Evolutionary conservation across 2,329 filamentous ascomycete genomes (phyloP).

Genomic region (Macrophomina phaseolina): DNA sequence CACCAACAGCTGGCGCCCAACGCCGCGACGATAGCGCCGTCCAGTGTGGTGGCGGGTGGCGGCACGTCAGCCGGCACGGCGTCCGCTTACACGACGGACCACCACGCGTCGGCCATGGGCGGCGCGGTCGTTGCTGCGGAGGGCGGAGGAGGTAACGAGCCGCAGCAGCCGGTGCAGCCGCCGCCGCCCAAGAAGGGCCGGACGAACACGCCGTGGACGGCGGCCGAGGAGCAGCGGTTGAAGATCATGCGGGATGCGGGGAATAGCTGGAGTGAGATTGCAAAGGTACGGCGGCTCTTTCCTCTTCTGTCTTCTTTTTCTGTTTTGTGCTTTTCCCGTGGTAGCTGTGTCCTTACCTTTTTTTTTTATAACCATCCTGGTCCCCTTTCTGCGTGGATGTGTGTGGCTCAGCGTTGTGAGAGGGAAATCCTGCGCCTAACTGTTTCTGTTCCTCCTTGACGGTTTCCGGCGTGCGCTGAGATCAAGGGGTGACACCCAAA

Average conservation of each 20-base stretch:
- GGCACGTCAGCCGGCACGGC: background rate
- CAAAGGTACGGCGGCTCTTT: slow-evolving; percentile 68
- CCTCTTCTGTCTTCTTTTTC: background rate
- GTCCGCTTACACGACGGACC: slow-evolving; percentile 17
- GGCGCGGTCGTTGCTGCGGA: background rate
- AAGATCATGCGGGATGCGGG: slow-evolving; percentile 94
- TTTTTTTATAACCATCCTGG: no score
- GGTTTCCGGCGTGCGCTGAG: no score
- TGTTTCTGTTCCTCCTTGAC: no score
- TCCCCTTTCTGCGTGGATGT: no score
- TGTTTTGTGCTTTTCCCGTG: background rate
- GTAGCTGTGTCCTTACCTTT: background rate
- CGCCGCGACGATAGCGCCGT: slow-evolving; percentile 20
- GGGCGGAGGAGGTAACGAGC: background rate
- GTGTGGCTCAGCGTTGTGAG: no score
- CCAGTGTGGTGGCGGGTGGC: background rate
- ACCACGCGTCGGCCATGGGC: slow-evolving; percentile 3
- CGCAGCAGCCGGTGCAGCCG: slow-evolving; percentile 30
- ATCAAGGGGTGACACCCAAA: no score
- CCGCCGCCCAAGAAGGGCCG: slow-evolving; percentile 81
- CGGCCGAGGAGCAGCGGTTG: slow-evolving; percentile 86
- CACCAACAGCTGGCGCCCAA: slow-evolving; percentile 37
- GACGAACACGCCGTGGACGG: slow-evolving; percentile 99
- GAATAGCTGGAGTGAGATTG: slow-evolving; percentile 97
- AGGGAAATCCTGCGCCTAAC: no score